phyloP scores from a whole-genome alignment of 306 rosid species.

The Herpetospermum pedunculosum region DNA sequence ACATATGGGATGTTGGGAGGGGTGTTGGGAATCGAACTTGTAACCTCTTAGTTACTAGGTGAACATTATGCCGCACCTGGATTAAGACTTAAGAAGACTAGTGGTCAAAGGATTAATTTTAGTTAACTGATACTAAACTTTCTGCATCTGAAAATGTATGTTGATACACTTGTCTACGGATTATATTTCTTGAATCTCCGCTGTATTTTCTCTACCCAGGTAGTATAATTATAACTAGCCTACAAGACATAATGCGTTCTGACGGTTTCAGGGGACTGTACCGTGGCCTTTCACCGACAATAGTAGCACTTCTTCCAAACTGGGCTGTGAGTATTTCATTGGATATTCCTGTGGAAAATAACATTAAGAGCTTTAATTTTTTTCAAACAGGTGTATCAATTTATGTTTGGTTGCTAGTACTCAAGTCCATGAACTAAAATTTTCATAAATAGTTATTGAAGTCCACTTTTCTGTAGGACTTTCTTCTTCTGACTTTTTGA shows the following conservation, averaged over 20 bases:
- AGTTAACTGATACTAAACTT: not conserved
- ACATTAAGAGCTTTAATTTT: not conserved
- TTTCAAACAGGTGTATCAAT: not conserved
- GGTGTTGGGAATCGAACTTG: no score
- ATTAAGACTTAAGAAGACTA: not conserved
- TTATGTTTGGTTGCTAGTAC: not conserved
- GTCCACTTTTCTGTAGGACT: not conserved
- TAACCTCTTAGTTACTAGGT: no score
- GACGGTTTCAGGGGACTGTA: constrained; percentile 90
- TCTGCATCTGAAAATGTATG: not conserved
- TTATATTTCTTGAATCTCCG: not conserved
- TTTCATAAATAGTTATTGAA: not conserved
- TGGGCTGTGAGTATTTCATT: constrained; percentile 80
- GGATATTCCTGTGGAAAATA: not conserved
- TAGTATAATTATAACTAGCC: constrained; percentile 62
- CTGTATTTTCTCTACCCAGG: constrained; percentile 37
- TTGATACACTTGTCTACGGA: not conserved
- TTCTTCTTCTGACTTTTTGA: not conserved
- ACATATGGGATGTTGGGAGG: no score
- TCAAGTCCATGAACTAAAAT: not conserved
- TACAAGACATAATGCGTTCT: constrained; percentile 51
- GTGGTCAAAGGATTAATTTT: not conserved
- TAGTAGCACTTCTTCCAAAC: constrained; percentile 89
- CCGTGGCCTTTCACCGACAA: constrained; percentile 92
- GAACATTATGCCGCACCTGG: no score